Conservation (phyloP, 257 asterid species). For the Petrea volubilis region DNA sequence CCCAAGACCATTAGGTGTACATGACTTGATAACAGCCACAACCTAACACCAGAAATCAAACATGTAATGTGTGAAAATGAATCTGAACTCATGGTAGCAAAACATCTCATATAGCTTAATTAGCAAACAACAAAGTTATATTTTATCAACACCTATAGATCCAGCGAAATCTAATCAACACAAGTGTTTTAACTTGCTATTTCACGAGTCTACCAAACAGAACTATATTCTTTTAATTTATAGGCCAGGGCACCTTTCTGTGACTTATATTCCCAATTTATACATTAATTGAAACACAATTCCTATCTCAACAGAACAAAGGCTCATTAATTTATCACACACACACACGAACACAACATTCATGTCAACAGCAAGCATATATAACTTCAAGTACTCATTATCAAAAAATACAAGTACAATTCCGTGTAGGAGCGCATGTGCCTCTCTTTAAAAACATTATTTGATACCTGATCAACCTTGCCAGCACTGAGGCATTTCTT, state of each 20-base stretch:
- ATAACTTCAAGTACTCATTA: neutral
- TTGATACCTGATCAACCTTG: slow-evolving; percentile 62
- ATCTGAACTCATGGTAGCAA: neutral
- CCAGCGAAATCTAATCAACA: neutral
- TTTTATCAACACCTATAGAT: neutral
- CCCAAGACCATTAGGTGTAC: slow-evolving; percentile 74
- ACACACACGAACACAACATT: no score
- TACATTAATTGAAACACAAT: neutral
- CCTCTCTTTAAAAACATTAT: neutral
- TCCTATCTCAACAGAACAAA: slow-evolving; percentile 6
- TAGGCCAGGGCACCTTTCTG: neutral
- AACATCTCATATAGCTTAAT: neutral
- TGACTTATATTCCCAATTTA: neutral
- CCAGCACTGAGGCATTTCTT: slow-evolving; percentile 47
- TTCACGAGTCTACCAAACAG: slow-evolving; percentile 1
- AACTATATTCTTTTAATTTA: neutral
- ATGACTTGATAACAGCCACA: slow-evolving; percentile 81
- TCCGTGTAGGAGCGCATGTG: neutral
- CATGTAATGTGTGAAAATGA: slow-evolving; percentile 1
- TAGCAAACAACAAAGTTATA: slow-evolving; percentile 4
- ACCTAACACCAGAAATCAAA: slow-evolving; percentile 49
- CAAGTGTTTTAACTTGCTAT: neutral
- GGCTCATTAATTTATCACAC: neutral
- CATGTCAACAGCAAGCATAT: neutral
- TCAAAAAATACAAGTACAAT: neutral